Evolutionary conservation across 768 basidiomycete species (phyloP), one percentile per base, ranked within the genome.

Genomic region (Leucogyrophana mollusca): DNA sequence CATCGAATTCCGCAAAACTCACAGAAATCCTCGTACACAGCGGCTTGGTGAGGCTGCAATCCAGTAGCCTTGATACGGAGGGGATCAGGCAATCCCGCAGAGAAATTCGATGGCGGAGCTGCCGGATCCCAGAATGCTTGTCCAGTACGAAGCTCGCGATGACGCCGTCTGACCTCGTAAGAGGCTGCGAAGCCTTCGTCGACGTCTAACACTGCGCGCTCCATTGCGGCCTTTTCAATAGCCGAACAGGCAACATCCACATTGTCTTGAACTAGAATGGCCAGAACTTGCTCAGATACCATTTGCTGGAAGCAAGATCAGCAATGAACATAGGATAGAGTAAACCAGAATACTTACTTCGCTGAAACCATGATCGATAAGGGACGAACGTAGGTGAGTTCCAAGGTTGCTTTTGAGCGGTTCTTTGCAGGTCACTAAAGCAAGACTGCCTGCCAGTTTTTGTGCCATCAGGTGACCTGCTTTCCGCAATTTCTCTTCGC

Each of bases 141-240:
- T 1, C 76, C 74, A 46, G 65, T 78, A 16, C 85, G 83, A 61
- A 82, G 74, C 78, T 95, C 93, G 46, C 92, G 80, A 62, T 98
- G 93, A 38, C 87, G 83, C 47, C 89, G 81, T 44, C 96, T 79
- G 37, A 77, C 75, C 25, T 93, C 87, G 58, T 94, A 96, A 9
- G 93, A 88, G 20, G 79, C 52, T 2, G 80, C 75, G 50, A 99
- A 90, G 18, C 82, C 85, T 51, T 95, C 93, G 61, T 99, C 96
- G 6, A 96, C 89, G 57, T 98, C 96, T 3, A 82, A 78, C 42
- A 92, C 80, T 6, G 94, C 94, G 48, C 92, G 83, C 57, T 98
- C 94, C 89, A 96, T 96, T 0, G 96, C 96, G 4, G 94, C 94
- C 57, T 92, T 94, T 69, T 97, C 94, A 52, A 99, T 94, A 8